Base-by-base conservation (phyloP, 441 rosid species). In the Hura crepitans region DNA sequence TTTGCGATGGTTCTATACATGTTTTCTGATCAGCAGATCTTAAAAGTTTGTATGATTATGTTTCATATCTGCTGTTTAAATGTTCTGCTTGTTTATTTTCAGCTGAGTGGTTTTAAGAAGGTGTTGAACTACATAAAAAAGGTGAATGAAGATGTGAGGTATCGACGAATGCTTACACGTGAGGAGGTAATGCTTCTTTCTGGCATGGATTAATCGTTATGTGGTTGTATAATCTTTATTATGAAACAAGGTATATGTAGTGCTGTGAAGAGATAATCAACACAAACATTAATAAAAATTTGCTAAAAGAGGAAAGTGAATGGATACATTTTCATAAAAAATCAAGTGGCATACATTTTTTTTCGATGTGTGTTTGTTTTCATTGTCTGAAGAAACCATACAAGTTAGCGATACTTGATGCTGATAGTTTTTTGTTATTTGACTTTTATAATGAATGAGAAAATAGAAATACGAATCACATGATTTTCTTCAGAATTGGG, bases 31-130 rank as follows among this genome's bases (percentile, higher is more conserved):
- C n/a, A n/a, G n/a, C n/a, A n/a, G n/a, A n/a, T n/a, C n/a, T n/a
- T n/a, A n/a, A 54, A 70, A 28, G n/a, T 54, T 60, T 51, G 14
- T 18, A 9, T 56, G 12, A 30, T 37, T 75, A 56, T 74, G 22
- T 68, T 18, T 46, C 50, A 50, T 47, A 43, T 64, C 37, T 62
- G 35, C 50, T 74, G 54, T 69, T 77, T 66, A 70, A 70, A 62
- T 61, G 10, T 45, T 15, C 27, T 71, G 46, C 28, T 56, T 25
- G 56, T 81, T 75, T 69, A 18, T 80, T 74, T 83, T 80, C 90
- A 96, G 99, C 97, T 96, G 78, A 91, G 93, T 69, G 99, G 99
- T 70, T 93, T 78, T 82, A 96, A 96, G 83, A 96, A 96, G 88
- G 97, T 96, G 59, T 72, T 96, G 78, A 96, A 93, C 79, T 96